A percentile compares a stretch with the other conserved stretches of the same genome.
These are phyloP conservation scores for Aspergillus novoparasiticus DNA, from an alignment of 2,329 filamentous ascomycete genomes.

Conservation along the genomic window DNA sequence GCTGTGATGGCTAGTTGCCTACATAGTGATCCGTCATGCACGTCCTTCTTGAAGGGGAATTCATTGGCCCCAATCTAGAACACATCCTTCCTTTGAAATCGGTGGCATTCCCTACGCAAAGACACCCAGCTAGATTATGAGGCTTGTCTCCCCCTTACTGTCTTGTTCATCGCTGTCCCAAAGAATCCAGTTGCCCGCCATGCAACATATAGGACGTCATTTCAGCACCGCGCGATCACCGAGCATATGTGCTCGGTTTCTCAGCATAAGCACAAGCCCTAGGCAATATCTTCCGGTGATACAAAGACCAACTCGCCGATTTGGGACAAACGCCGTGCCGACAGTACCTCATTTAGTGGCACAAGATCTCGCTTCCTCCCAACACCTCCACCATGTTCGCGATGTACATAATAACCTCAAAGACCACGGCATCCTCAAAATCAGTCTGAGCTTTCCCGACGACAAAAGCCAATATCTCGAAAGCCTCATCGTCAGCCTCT, in stretches of 20 bases:
- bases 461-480: slow-evolving; percentile 38
- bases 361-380: neutral
- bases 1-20: neutral
- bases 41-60: neutral
- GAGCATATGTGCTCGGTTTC: neutral
- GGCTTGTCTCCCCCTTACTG: neutral
- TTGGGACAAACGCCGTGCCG: neutral
- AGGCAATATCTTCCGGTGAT: neutral
- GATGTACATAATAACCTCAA: neutral
- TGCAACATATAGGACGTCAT: neutral
- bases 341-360: neutral
- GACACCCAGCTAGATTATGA: neutral
- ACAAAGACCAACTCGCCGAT: neutral
- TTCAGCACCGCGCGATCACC: neutral
- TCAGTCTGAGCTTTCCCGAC: slow-evolving; percentile 38
- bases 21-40: neutral
- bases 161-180: neutral
- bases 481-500: slow-evolving; percentile 36
- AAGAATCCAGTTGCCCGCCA: neutral
- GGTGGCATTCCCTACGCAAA: neutral
- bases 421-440: slow-evolving; percentile 38
- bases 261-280: neutral
- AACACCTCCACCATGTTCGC: neutral
- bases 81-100: neutral
- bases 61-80: neutral